Percentiles rank a stretch among this genome's conserved stretches.
Conservation (phyloP, 148 eudicot genomes). For the Fagopyrum esculentum region DNA sequence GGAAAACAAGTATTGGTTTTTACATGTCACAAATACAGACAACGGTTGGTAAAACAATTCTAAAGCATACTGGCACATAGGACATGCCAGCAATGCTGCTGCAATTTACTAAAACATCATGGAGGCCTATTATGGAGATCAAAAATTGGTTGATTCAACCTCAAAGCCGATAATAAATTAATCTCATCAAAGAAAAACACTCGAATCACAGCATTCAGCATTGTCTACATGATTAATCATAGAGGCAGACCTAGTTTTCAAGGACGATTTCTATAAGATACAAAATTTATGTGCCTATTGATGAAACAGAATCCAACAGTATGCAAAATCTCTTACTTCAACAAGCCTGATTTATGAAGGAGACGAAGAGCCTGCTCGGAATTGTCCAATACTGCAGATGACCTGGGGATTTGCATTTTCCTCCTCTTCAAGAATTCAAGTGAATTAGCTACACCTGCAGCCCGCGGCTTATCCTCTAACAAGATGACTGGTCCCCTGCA, state of each 20-base stretch:
- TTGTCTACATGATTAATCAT: background rate
- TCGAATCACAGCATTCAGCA: background rate
- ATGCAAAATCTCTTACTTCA: constrained; percentile 28
- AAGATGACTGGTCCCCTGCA: constrained; percentile 54
- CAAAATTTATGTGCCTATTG: background rate
- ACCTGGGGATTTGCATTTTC: constrained; percentile 60
- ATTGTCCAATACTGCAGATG: constrained; percentile 74
- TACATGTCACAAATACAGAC: too few relatives aligned
- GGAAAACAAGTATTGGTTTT: too few relatives aligned
- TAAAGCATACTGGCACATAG: too few relatives aligned
- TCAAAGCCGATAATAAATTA: background rate
- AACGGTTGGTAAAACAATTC: too few relatives aligned
- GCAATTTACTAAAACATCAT: background rate
- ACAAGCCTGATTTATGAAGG: constrained; percentile 57
- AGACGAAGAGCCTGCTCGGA: constrained; percentile 77
- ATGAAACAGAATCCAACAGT: background rate
- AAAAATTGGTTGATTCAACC: background rate
- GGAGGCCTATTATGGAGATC: constrained; percentile 14
- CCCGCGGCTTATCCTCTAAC: constrained; percentile 60
- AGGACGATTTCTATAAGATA: background rate
- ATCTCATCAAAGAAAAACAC: constrained; percentile 8
- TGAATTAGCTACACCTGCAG: constrained; percentile 66
- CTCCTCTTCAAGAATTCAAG: constrained; percentile 71
- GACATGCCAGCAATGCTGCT: background rate
- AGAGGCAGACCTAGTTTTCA: background rate